These are phyloP conservation scores for Aspergillus texensis DNA, from an alignment of 2,329 filamentous ascomycete species.

Conservation along the genomic window DNA sequence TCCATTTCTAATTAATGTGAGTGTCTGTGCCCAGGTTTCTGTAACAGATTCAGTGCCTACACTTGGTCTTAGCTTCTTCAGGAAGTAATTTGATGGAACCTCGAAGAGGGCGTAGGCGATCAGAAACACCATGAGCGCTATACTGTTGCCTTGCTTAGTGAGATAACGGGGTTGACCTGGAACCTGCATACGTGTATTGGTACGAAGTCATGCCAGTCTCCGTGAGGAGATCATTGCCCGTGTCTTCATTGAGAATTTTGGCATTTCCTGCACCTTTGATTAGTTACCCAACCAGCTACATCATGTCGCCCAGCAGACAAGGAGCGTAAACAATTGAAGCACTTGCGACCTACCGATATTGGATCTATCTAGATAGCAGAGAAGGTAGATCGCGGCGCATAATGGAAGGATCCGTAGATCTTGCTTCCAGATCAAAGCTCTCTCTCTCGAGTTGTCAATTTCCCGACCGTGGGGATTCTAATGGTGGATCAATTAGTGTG, in stretches of 20 bases:
- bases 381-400: constrained; percentile 65
- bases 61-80: constrained; percentile 52
- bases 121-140: constrained; percentile 52
- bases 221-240: constrained; percentile 63
- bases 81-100: constrained; percentile 53
- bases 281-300: not conserved
- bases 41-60: constrained; percentile 24
- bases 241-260: constrained; percentile 65
- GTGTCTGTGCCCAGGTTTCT: not conserved
- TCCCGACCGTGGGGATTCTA: not conserved
- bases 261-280: constrained; percentile 52
- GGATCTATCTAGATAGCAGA: constrained; percentile 68
- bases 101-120: constrained; percentile 54
- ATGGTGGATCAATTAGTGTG: constrained; percentile 4
- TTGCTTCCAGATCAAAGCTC: constrained; percentile 57
- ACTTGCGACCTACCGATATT: constrained; percentile 59
- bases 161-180: not conserved
- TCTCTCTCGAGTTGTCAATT: constrained; percentile 24
- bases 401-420: constrained; percentile 67
- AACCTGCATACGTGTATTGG: constrained; percentile 56
- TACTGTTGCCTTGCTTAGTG: constrained; percentile 27
- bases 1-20: constrained; percentile 41
- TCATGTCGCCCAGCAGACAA: not conserved
- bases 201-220: constrained; percentile 63
- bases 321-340: not conserved